These are phyloP conservation scores for Thielaviopsis musarum DNA, from an alignment of 2,329 filamentous ascomycete species.

Conservation along the genomic window DNA sequence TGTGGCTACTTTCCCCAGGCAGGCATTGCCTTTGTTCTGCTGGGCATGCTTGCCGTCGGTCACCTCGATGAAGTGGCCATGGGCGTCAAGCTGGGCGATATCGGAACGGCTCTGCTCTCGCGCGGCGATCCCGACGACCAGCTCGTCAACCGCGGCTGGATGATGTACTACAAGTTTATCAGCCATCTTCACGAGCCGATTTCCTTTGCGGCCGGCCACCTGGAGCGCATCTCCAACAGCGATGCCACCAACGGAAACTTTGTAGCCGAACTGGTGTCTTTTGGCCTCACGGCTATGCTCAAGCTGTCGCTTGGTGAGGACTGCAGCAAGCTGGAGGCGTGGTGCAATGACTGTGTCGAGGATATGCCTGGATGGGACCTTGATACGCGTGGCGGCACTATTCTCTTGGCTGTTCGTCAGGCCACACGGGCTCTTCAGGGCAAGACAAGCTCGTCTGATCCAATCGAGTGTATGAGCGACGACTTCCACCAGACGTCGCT, in stretches of 20 bases:
- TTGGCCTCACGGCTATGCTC: slow-evolving; percentile 48
- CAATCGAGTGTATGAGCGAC: slow-evolving; percentile 47
- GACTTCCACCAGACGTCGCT: slow-evolving; percentile 41
- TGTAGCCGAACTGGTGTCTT: slow-evolving; percentile 53
- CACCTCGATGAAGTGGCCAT: slow-evolving; percentile 56
- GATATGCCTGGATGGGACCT: slow-evolving; percentile 57
- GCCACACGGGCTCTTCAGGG: slow-evolving; percentile 54
- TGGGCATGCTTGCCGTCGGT: slow-evolving; percentile 49
- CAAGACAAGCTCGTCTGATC: slow-evolving; percentile 41
- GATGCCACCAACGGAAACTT: slow-evolving; percentile 52
- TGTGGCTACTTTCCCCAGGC: slow-evolving; percentile 52
- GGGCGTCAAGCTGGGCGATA: slow-evolving; percentile 45
- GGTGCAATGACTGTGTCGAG: slow-evolving; percentile 54
- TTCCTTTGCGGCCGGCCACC: slow-evolving; percentile 35
- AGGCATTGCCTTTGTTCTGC: slow-evolving; percentile 48
- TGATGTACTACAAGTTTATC: slow-evolving; percentile 51
- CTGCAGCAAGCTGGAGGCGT: slow-evolving; percentile 50
- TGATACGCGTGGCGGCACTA: slow-evolving; percentile 53
- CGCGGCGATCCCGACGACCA: slow-evolving; percentile 44
- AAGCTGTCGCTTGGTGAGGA: slow-evolving; percentile 56
- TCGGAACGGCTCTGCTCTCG: slow-evolving; percentile 47
- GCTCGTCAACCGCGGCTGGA: slow-evolving; percentile 45
- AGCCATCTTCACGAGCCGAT: slow-evolving; percentile 54
- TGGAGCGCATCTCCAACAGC: slow-evolving; percentile 51
- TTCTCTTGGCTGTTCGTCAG: slow-evolving; percentile 51